phyloP scores from a whole-genome alignment of 208 protist species.

The Acanthamoeba triangularis region DNA sequence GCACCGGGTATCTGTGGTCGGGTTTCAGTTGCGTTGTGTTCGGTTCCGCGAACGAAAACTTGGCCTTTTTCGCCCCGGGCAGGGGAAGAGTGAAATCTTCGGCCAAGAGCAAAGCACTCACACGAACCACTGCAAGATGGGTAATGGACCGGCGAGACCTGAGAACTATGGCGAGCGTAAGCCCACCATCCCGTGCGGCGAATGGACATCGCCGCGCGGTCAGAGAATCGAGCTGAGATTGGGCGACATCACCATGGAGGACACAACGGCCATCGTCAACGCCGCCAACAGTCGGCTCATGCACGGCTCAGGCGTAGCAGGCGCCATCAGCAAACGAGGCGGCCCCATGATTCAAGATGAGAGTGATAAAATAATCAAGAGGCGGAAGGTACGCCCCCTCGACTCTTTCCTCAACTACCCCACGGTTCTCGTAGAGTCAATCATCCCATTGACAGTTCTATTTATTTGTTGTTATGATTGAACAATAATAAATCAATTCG shows the following conservation, averaged over 20 bases:
- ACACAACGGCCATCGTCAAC: constrained; percentile 67
- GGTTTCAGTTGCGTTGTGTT: too few species aligned
- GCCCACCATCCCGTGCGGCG: neutral
- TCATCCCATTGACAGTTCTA: neutral
- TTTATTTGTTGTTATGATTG: neutral
- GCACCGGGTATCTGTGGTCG: too few species aligned
- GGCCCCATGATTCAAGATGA: constrained; percentile 36
- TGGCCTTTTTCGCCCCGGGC: too few species aligned
- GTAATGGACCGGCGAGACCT: constrained; percentile 41
- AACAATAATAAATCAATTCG: neutral
- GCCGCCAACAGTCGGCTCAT: constrained; percentile 57
- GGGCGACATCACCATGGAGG: constrained; percentile 72
- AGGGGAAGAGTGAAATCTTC: too few species aligned
- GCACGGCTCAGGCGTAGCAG: constrained; percentile 53
- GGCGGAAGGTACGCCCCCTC: neutral
- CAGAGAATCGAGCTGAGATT: constrained; percentile 51
- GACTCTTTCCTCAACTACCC: neutral
- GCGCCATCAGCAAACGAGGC: constrained; percentile 20
- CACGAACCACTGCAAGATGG: neutral
- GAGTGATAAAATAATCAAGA: constrained; percentile 30
- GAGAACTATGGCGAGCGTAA: constrained; percentile 61
- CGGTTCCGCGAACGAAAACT: too few species aligned
- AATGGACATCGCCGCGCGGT: neutral
- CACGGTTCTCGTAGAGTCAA: neutral
- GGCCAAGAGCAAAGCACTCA: neutral